Evolutionary conservation across 1,284 basidiomycete genomes (phyloP).

Genomic region (Tilletia walkeri): DNA sequence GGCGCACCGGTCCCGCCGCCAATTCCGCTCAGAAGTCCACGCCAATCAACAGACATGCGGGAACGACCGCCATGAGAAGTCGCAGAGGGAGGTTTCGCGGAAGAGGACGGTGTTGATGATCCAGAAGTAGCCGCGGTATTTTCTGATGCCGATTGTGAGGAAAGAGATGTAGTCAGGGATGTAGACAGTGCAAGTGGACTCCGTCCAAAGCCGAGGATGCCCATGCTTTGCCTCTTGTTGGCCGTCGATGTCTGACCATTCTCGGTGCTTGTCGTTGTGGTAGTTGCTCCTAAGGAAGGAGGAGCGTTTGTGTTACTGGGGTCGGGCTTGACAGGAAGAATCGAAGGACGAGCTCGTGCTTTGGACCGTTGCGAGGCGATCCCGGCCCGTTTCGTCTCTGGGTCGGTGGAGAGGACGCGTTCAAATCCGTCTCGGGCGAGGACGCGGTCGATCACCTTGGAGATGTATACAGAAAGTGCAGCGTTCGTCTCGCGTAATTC

Average conservation of each 20-base stretch:
- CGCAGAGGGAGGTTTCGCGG: not conserved
- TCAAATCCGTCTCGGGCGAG: conserved; percentile 91
- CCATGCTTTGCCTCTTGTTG: conserved; percentile 21
- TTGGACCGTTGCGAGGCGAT: conserved; percentile 26
- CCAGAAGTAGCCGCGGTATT: not conserved
- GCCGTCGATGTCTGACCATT: not conserved
- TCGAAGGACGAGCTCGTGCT: conserved; percentile 23
- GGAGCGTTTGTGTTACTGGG: not conserved
- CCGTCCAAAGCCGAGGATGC: conserved; percentile 31
- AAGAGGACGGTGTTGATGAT: conserved; percentile 1
- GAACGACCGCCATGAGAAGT: not conserved
- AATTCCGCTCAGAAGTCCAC: conserved; percentile 35
- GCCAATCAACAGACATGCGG: conserved; percentile 31
- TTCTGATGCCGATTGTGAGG: not conserved
- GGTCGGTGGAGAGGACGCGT: conserved; percentile 80
- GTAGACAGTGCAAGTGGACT: not conserved
- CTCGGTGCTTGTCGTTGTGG: not conserved
- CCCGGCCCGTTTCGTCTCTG: conserved; percentile 59
- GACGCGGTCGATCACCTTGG: conserved; percentile 93
- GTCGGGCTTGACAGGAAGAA: conserved; percentile 16
- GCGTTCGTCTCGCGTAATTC: conserved; percentile 90
- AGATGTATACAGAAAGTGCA: conserved; percentile 85
- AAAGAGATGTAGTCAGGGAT: no score
- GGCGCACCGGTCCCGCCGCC: conserved; percentile 21
- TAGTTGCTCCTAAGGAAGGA: not conserved